These are phyloP conservation scores for Umbelopsis sp. DNA, from an alignment of 371 early-diverging fungal species.

Conservation along the genomic window DNA sequence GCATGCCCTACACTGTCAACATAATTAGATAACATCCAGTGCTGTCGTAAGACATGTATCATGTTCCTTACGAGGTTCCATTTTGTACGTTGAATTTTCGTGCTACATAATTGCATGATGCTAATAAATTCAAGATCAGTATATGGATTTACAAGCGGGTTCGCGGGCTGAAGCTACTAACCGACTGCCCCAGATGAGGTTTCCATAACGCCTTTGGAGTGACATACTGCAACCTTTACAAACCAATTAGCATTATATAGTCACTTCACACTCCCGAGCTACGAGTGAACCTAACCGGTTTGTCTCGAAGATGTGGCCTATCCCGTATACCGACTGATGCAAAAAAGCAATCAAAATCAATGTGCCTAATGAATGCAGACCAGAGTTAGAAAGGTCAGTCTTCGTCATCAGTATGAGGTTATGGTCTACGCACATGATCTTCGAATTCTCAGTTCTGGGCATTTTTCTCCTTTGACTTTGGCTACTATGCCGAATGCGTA, in stretches of 20 bases:
- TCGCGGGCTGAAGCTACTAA: not conserved
- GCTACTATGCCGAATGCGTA: conserved; percentile 30
- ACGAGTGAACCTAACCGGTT: conserved; percentile 64
- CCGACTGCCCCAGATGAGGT: conserved; percentile 49
- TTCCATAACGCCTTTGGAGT: conserved; percentile 35
- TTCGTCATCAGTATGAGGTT: too few relatives aligned
- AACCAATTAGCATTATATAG: not conserved
- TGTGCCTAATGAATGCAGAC: conserved; percentile 61
- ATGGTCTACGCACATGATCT: conserved; percentile 34
- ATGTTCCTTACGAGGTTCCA: conserved; percentile 65
- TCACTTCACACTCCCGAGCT: conserved; percentile 26
- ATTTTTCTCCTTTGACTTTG: not conserved
- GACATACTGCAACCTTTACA: conserved; percentile 44
- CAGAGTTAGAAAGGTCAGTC: not conserved
- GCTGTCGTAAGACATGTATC: not conserved
- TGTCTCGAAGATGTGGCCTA: conserved; percentile 62
- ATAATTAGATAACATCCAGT: not conserved
- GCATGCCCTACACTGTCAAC: conserved; percentile 50
- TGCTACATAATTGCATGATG: conserved; percentile 82
- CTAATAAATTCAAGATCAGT: conserved; percentile 43
- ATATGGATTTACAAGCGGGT: not conserved
- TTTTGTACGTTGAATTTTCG: conserved; percentile 71
- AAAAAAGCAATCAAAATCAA: conserved; percentile 96
- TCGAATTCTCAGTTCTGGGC: conserved; percentile 7
- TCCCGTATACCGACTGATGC: conserved; percentile 77